phyloP scores from a whole-genome alignment of 73 alveolate species.

The Tetrahymena borealis region DNA sequence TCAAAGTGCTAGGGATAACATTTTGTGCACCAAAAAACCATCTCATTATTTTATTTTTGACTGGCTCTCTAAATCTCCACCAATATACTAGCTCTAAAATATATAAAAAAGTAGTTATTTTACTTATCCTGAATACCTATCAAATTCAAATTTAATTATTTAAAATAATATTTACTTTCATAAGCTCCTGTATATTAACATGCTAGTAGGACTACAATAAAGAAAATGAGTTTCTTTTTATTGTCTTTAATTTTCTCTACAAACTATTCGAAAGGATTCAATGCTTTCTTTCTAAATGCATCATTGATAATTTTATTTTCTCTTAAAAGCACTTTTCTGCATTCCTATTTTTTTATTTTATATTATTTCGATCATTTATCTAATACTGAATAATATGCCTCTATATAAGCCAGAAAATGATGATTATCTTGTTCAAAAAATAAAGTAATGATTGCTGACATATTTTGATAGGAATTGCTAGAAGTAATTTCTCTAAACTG shows the following conservation, averaged over 20 bases:
- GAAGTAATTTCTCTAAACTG: neutral
- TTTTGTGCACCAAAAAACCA: neutral
- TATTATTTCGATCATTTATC: neutral
- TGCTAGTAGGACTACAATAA: neutral
- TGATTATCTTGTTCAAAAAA: neutral
- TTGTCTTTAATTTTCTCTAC: neutral
- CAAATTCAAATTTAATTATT: neutral
- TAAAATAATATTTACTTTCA: neutral
- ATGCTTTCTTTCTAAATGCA: neutral
- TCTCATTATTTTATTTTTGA: neutral
- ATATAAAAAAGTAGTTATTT: neutral
- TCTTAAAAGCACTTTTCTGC: neutral
- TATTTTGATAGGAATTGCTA: neutral
- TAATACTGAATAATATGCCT: neutral
- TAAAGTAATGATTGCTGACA: neutral
- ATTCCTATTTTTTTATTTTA: neutral
- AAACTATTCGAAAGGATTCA: neutral
- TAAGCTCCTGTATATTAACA: neutral
- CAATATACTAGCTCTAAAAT: neutral
- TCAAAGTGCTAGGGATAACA: neutral
- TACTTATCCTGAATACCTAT: too few species aligned
- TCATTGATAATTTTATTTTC: neutral
- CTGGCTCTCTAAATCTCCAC: neutral
- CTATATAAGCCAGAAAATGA: neutral
- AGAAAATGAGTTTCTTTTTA: neutral